A percentile compares a stretch with the other conserved stretches of the same genome.
phyloP scores from a whole-genome alignment of 768 basidiomycete species.

The Termitomyces bulborhizus region DNA sequence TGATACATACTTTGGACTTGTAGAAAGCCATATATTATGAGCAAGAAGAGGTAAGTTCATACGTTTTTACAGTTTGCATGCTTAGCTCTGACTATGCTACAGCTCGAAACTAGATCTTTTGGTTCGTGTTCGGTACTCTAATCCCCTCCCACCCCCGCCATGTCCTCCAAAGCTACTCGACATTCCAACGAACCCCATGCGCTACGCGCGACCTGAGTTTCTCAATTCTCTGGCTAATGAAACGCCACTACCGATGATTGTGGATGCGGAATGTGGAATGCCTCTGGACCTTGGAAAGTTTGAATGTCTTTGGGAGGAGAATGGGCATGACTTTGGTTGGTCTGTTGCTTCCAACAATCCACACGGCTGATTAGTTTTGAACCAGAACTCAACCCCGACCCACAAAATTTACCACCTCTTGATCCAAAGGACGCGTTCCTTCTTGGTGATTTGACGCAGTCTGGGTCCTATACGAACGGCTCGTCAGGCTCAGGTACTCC shows the following conservation, averaged over 20 bases:
- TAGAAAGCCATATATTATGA: slow-evolving; percentile 9
- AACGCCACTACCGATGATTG: slow-evolving; percentile 87
- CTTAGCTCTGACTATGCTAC: slow-evolving; percentile 1
- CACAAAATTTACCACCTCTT: slow-evolving; percentile 46
- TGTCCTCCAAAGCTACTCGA: slow-evolving; percentile 94
- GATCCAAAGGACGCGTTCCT: slow-evolving; percentile 77
- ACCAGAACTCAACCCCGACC: slow-evolving; percentile 58
- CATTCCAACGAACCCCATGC: slow-evolving; percentile 83
- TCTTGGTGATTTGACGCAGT: slow-evolving; percentile 54
- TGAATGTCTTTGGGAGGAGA: slow-evolving; percentile 81
- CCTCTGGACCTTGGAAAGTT: slow-evolving; percentile 83
- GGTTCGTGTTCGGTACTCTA: slow-evolving; percentile 88
- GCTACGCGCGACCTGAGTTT: slow-evolving; percentile 85
- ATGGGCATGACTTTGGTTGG: slow-evolving; percentile 62
- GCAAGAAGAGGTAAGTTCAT: slow-evolving; percentile 18
- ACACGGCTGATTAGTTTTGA: not conserved
- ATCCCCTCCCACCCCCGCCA: slow-evolving; percentile 93
- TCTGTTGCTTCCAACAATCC: not conserved
- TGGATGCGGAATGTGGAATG: slow-evolving; percentile 97
- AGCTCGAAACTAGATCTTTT: slow-evolving; percentile 80
- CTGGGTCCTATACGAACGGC: slow-evolving; percentile 38
- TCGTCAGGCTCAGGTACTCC: slow-evolving; percentile 39
- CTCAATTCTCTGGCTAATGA: slow-evolving; percentile 76
- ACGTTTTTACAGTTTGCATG: not conserved
- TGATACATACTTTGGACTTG: not conserved